Conservation (phyloP, 371 early-diverging fungal species). For the Circinella minor region DNA sequence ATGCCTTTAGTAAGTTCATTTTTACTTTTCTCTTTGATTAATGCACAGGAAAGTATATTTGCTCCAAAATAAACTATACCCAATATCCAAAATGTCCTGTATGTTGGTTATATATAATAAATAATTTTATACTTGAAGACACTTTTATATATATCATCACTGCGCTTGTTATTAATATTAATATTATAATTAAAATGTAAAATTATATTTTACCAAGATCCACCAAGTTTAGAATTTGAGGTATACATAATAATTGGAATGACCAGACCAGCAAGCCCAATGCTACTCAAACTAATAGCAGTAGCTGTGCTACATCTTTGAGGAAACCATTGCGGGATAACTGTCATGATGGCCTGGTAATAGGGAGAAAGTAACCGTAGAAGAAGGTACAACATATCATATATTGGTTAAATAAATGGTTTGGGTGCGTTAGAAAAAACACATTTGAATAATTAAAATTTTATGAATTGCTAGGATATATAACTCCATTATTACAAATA, state of each 20-base stretch:
- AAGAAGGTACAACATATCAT: too few relatives aligned
- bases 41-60: conserved; percentile 11
- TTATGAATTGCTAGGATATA: too few relatives aligned
- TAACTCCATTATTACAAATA: neutral
- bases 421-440: too few relatives aligned
- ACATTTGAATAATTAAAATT: too few relatives aligned
- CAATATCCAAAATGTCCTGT: conserved; percentile 43
- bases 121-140: conserved; percentile 68
- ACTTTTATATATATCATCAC: too few relatives aligned
- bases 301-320: conserved; percentile 64
- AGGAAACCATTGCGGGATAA: conserved; percentile 71
- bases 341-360: neutral
- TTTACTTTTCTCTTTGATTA: conserved; percentile 16
- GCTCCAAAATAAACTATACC: conserved; percentile 10
- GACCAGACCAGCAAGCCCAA: neutral
- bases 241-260: conserved; percentile 1
- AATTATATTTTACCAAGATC: neutral
- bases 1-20: neutral
- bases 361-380: too few relatives aligned
- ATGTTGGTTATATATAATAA: conserved; percentile 60
- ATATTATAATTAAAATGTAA: too few relatives aligned
- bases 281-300: conserved; percentile 53
- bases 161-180: too few relatives aligned
- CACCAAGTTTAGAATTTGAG: neutral
- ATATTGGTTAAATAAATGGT: too few relatives aligned